Percentiles rank a stretch among this genome's conserved stretches.
These are phyloP conservation scores for Metschnikowia drakensbergensis DNA, from an alignment of 805 yeast species.

Conservation along the genomic window DNA sequence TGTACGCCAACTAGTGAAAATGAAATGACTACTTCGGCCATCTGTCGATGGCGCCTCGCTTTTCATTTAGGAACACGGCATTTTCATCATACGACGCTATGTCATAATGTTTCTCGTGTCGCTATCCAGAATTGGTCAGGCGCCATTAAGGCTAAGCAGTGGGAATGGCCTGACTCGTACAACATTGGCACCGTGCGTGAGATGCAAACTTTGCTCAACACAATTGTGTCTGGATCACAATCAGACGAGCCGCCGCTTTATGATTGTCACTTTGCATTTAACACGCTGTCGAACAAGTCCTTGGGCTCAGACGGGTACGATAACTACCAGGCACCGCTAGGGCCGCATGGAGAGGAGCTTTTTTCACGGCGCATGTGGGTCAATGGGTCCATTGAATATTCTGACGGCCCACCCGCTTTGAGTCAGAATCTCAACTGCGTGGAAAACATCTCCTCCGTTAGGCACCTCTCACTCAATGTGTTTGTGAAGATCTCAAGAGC, in stretches of 20 bases:
- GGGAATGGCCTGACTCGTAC: conserved; percentile 16
- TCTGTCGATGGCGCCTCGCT: background rate
- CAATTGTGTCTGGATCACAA: conserved; percentile 1
- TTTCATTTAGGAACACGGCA: background rate
- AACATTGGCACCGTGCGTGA: conserved; percentile 9
- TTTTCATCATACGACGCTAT: background rate
- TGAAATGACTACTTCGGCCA: background rate
- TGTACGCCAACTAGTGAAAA: background rate
- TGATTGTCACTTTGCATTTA: conserved; percentile 67
- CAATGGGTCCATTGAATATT: conserved; percentile 54
- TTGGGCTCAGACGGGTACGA: conserved; percentile 79
- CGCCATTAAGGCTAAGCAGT: conserved; percentile 5
- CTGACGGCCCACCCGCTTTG: conserved; percentile 28
- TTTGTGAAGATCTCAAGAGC: conserved; percentile 56
- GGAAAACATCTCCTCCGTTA: conserved; percentile 49
- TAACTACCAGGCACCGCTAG: conserved; percentile 64
- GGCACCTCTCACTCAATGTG: conserved; percentile 32
- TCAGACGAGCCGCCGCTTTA: conserved; percentile 1
- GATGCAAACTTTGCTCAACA: conserved; percentile 8
- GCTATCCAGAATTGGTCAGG: background rate
- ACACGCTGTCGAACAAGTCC: conserved; percentile 50
- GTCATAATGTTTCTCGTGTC: background rate
- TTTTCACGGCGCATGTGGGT: conserved; percentile 76
- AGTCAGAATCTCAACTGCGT: conserved; percentile 41
- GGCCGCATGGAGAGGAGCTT: conserved; percentile 18